Conservation (phyloP, 768 basidiomycete species). For the Mycena olivaceomarginata region DNA sequence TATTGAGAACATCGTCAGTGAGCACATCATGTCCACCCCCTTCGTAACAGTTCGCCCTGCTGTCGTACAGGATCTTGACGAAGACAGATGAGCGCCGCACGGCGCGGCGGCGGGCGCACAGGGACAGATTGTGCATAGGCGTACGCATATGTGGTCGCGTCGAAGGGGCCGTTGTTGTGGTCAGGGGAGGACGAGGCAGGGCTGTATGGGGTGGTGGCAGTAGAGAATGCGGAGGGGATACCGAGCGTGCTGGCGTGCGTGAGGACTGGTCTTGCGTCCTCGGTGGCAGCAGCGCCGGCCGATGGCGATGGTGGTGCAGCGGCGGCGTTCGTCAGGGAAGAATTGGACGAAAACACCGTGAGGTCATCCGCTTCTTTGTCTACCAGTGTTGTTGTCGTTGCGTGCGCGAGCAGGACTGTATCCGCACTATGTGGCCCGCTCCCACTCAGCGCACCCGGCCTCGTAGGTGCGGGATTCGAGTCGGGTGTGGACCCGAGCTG, state of each 20-base stretch:
- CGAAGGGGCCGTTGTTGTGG: background rate
- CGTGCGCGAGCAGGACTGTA: background rate
- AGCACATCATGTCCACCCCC: slow-evolving; percentile 10
- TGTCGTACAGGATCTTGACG: slow-evolving; percentile 25
- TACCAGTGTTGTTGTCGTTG: no score
- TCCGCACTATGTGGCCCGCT: background rate
- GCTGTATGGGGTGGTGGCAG: no score
- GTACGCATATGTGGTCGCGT: background rate
- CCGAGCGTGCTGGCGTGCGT: slow-evolving; percentile 8
- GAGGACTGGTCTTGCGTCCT: background rate
- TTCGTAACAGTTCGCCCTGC: background rate
- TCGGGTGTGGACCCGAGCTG: slow-evolving; percentile 3
- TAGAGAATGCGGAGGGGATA: background rate
- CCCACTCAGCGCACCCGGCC: no score
- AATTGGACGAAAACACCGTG: slow-evolving; percentile 9
- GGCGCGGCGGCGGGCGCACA: slow-evolving; percentile 57
- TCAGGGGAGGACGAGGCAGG: background rate
- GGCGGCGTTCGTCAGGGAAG: background rate
- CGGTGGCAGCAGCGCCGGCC: background rate
- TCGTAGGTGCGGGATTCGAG: no score
- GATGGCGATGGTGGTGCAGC: no score
- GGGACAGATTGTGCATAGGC: slow-evolving; percentile 30
- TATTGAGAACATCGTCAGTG: slow-evolving; percentile 18
- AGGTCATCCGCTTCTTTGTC: background rate
- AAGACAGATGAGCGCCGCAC: slow-evolving; percentile 59